Evolutionary conservation across 305 asterid genomes (phyloP).

Genomic region (Petunia hybrid): DNA sequence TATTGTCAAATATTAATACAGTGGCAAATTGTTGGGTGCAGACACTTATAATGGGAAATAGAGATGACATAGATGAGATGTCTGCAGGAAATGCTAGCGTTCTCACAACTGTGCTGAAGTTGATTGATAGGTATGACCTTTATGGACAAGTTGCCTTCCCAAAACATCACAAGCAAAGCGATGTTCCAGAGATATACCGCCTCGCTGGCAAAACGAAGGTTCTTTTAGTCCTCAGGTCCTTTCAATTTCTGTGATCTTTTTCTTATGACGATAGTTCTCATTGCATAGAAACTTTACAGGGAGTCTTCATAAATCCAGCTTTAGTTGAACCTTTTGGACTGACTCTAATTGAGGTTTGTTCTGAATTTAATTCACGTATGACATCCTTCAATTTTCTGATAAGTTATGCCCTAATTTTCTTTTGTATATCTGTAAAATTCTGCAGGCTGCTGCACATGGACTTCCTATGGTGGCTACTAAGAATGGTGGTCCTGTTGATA

Average conservation of each 20-base stretch:
- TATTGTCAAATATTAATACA: neutral
- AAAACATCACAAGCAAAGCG: slow-evolving; percentile 87
- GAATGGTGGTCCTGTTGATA: slow-evolving; percentile 97
- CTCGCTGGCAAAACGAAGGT: slow-evolving; percentile 92
- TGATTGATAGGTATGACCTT: slow-evolving; percentile 83
- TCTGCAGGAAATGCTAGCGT: slow-evolving; percentile 71
- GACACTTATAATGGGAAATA: slow-evolving; percentile 93
- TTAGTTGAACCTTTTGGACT: slow-evolving; percentile 91
- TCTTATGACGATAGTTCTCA: neutral
- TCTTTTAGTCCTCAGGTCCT: slow-evolving; percentile 30
- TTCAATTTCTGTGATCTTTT: neutral
- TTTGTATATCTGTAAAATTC: slow-evolving; percentile 31
- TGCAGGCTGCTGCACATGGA: slow-evolving; percentile 97
- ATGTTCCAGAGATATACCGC: slow-evolving; percentile 92
- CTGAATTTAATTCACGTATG: neutral
- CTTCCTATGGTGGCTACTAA: slow-evolving; percentile 93
- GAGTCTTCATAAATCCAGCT: slow-evolving; percentile 96
- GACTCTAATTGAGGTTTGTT: slow-evolving; percentile 85
- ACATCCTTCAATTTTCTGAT: neutral
- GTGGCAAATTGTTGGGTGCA: slow-evolving; percentile 38
- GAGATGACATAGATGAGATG: slow-evolving; percentile 92
- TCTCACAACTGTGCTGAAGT: slow-evolving; percentile 77
- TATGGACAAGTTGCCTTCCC: slow-evolving; percentile 97
- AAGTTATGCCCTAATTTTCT: slow-evolving; percentile 20
- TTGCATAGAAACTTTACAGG: slow-evolving; percentile 52